These are phyloP conservation scores for Fusarium buxicola DNA, from an alignment of 2,329 filamentous ascomycete species.

Conservation along the genomic window DNA sequence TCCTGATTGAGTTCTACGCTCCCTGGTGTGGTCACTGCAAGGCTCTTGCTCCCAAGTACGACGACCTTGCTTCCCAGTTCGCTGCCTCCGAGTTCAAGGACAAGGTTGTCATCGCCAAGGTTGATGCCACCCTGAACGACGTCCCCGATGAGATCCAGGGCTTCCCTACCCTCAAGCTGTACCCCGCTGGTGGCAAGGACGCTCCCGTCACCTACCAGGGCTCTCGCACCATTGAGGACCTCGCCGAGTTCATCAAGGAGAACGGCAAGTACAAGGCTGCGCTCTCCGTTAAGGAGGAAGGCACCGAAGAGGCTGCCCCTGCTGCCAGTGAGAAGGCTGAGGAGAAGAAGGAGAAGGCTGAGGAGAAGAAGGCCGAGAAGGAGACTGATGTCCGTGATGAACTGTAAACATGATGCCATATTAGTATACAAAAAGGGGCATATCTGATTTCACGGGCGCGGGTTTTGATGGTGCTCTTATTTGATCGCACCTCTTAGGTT, in stretches of 20 bases:
- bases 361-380: constrained; percentile 57
- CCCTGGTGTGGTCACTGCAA: constrained; percentile 99
- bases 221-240: constrained; percentile 88
- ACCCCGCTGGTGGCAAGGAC: constrained; percentile 88
- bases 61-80: constrained; percentile 86
- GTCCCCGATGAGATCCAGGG: constrained; percentile 96
- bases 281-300: constrained; percentile 67
- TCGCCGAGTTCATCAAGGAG: constrained; percentile 92
- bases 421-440: constrained; percentile 46
- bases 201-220: constrained; percentile 88
- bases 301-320: constrained; percentile 65
- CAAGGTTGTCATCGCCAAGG: constrained; percentile 94
- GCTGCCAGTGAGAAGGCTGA: constrained; percentile 66
- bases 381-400: constrained; percentile 75
- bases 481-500: constrained; percentile 41
- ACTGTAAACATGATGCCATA: constrained; percentile 68
- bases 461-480: constrained; percentile 47
- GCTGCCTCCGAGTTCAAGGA: constrained; percentile 81
- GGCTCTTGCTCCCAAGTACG: constrained; percentile 95
- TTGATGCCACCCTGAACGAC: constrained; percentile 96
- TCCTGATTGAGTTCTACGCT: constrained; percentile 97
- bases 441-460: constrained; percentile 51
- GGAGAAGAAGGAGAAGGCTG: constrained; percentile 63
- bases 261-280: constrained; percentile 91
- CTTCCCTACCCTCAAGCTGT: constrained; percentile 99